phyloP scores from a whole-genome alignment of 768 basidiomycete species.

The Hygrocybe coccinea region DNA sequence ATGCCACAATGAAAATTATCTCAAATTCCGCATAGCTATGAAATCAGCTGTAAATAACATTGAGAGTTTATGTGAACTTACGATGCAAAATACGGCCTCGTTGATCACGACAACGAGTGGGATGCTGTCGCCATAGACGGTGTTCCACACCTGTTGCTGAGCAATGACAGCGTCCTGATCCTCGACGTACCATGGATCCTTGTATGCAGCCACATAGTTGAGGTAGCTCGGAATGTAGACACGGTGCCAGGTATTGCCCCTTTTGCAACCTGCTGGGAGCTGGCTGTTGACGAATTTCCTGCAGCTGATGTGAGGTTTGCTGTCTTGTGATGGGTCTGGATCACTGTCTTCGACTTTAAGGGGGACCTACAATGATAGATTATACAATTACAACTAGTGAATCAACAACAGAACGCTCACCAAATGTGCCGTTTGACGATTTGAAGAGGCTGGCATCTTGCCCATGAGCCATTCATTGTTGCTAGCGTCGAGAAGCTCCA shows the following conservation, averaged over 20 bases:
- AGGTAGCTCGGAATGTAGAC: constrained; percentile 4
- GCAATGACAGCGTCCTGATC: not conserved
- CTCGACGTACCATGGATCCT: not conserved
- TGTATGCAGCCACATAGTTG: not conserved
- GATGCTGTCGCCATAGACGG: not conserved
- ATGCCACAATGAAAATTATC: no score
- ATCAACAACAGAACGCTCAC: not conserved
- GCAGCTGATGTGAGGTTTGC: not conserved
- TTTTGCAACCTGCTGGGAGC: constrained; percentile 3
- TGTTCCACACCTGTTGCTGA: constrained; percentile 1
- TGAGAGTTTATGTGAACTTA: no score
- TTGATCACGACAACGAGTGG: not conserved
- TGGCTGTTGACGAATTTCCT: not conserved
- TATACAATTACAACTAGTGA: not conserved
- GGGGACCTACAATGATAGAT: not conserved
- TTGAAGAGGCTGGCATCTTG: not conserved
- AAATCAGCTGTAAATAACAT: no score
- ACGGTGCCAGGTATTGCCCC: not conserved
- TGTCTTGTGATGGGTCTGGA: not conserved
- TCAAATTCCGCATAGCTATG: no score
- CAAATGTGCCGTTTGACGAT: no score
- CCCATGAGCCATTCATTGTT: not conserved
- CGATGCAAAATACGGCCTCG: not conserved
- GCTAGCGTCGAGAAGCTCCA: not conserved
- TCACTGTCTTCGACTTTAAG: not conserved